A percentile compares a stretch with the other conserved stretches of the same genome.
Evolutionary conservation across 1,284 basidiomycete species (phyloP).

Genomic region (Tilletiopsis washingtonensis): DNA sequence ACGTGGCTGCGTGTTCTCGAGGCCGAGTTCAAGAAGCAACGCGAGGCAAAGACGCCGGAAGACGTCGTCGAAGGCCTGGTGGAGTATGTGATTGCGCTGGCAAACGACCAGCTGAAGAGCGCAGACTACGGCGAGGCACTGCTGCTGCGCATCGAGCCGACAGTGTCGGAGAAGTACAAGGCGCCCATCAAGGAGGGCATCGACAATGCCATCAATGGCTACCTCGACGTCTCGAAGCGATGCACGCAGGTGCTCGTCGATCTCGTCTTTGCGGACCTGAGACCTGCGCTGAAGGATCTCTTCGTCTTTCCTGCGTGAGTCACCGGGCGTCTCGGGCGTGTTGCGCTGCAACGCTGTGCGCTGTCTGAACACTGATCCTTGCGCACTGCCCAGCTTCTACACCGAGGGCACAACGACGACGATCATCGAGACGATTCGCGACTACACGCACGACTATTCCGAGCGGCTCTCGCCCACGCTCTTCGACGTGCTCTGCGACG

Average conservation of each 20-base stretch:
- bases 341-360: too few species aligned
- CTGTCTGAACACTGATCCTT: too few species aligned
- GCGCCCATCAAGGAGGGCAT: constrained; percentile 72
- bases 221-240: constrained; percentile 93
- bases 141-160: constrained; percentile 72
- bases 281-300: constrained; percentile 74
- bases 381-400: constrained; percentile 23
- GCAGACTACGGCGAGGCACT: constrained; percentile 88
- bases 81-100: constrained; percentile 94
- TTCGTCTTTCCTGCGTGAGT: constrained; percentile 62
- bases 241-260: constrained; percentile 90
- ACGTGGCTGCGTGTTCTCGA: constrained; percentile 81
- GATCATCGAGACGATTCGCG: constrained; percentile 88
- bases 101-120: constrained; percentile 94
- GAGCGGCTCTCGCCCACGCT: constrained; percentile 81
- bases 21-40: constrained; percentile 75
- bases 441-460: constrained; percentile 90
- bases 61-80: constrained; percentile 80
- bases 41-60: constrained; percentile 68
- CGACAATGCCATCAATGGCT: constrained; percentile 95
- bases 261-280: constrained; percentile 89
- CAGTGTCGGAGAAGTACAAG: constrained; percentile 88
- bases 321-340: too few species aligned
- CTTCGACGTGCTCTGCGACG: constrained; percentile 84
- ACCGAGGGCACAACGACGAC: constrained; percentile 64